Evolutionary conservation across 441 rosid species (phyloP).

Genomic region (Adansonia grandidieri): DNA sequence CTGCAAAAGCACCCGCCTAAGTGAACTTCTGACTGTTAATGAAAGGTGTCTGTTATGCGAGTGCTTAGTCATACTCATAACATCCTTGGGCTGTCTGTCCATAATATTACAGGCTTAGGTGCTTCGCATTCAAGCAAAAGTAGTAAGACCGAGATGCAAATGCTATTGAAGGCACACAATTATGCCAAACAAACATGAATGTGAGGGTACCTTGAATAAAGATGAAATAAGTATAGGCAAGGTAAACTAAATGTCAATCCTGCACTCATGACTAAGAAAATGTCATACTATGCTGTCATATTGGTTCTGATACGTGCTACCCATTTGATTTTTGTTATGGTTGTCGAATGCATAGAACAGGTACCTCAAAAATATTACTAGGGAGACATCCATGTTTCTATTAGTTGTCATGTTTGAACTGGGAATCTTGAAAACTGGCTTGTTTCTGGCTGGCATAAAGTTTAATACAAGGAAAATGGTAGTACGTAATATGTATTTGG

Average conservation of each 20-base stretch:
- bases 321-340: background rate
- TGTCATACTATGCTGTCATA: background rate
- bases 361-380: background rate
- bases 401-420: background rate
- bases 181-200: background rate
- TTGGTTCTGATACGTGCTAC: background rate
- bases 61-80: constrained; percentile 19
- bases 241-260: background rate
- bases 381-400: background rate
- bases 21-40: constrained; percentile 35
- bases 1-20: constrained; percentile 58
- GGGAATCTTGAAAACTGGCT: background rate
- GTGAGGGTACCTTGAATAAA: background rate
- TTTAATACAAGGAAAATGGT: background rate
- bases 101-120: background rate
- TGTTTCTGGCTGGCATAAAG: constrained; percentile 7
- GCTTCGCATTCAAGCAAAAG: background rate
- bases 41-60: constrained; percentile 26
- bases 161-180: background rate
- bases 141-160: constrained; percentile 1
- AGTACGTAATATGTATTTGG: background rate
- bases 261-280: background rate
- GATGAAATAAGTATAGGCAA: background rate
- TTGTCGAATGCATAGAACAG: background rate
- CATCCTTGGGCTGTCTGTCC: constrained; percentile 28